Evolutionary conservation across 805 yeast species (phyloP).

Genomic region (Kuraishia floccosa): DNA sequence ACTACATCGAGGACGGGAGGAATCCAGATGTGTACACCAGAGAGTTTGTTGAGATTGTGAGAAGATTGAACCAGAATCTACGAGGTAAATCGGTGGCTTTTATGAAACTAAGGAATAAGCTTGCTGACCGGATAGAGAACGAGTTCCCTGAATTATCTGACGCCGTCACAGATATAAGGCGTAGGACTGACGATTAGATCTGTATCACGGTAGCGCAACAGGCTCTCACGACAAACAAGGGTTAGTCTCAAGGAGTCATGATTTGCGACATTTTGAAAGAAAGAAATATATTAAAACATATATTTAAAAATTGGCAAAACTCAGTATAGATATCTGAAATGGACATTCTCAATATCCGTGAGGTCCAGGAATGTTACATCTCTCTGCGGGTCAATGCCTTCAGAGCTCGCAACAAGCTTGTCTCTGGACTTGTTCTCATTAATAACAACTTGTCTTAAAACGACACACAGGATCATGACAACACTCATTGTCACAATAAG

Average conservation of each 20-base stretch:
- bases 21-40: constrained; percentile 96
- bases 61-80: constrained; percentile 77
- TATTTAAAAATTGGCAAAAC: not conserved
- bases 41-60: constrained; percentile 92
- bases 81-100: constrained; percentile 72
- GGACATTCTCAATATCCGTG: constrained; percentile 46
- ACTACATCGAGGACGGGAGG: constrained; percentile 91
- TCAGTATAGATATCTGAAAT: constrained; percentile 35
- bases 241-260: not conserved
- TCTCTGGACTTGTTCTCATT: constrained; percentile 10
- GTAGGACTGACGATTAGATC: constrained; percentile 24
- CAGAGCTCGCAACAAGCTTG: constrained; percentile 18
- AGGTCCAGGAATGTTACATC: constrained; percentile 43
- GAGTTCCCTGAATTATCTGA: constrained; percentile 71
- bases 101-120: constrained; percentile 39
- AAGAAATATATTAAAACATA: too few species aligned
- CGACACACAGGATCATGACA: constrained; percentile 16
- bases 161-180: constrained; percentile 44
- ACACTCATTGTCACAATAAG: constrained; percentile 31
- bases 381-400: constrained; percentile 15
- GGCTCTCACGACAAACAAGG: not conserved
- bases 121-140: constrained; percentile 57
- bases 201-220: constrained; percentile 1
- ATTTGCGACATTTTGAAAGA: not conserved
- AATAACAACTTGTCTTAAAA: constrained; percentile 14